Evolutionary conservation across 163 green algal genomes (phyloP), one percentile per base, ranked within the genome.

Genomic region (Chlorella variabilis): DNA sequence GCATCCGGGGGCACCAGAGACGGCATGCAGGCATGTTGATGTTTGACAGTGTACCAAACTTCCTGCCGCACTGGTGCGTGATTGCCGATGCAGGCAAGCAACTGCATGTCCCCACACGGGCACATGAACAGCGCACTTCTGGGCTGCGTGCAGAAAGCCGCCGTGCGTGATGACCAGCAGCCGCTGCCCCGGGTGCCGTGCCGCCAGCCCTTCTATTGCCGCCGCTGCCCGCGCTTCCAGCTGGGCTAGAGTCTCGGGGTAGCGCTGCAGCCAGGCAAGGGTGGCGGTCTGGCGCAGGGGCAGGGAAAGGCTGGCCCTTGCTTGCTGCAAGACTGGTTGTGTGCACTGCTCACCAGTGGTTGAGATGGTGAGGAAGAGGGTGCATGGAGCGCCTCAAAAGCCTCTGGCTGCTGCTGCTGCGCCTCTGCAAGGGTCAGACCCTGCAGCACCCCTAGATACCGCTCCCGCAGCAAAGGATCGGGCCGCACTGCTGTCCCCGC

Each of bases 131-230:
- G 7, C 77, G 39, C 34, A 67, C 56, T 31, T 61, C 29, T 83
- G 48, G 8, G 49, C 67, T 20, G 67, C 78, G 8, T 67, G 48
- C 56, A 83, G 45, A 49, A 77, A 71, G 41, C 78, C 78, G 20
- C 78, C 78, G 29, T 83, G 78, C 2, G 42, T 66, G 45, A 83
- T 65, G 1, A 83, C 70, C 69, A 83, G 65, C 39, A 83, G 33
- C 31, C 78, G 78, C 56, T 83, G 78, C 31, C 67, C 56, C 0
- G 65, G 78, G 78, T 83, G 78, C 27, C 31, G 39, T 3, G 45
- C 78, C 21, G 78, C 78, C 41, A 83, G 45, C 4, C 27, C 31
- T 8, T 78, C 29, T 56, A 83, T 48, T 31, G 38, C 78, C n/a
- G 25, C 48, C 41, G 31, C 58, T 4, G 58, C 70, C 2, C 78